phyloP scores from a whole-genome alignment of 2,329 filamentous ascomycete genomes.

The Rutstroemia sp. region DNA sequence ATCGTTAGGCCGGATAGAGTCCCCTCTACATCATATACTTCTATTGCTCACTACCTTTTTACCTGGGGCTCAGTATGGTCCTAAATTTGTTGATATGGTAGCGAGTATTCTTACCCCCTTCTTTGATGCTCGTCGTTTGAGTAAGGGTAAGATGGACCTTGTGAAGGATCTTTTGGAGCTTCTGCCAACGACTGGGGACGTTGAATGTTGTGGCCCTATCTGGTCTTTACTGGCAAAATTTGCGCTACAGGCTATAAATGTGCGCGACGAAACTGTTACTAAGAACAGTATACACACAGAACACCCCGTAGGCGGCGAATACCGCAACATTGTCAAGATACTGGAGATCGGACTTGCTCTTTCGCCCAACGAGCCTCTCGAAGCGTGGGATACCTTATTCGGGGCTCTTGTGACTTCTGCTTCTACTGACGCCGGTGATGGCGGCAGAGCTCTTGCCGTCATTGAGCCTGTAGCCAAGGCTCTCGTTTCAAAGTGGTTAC shows the following conservation, averaged over 20 bases:
- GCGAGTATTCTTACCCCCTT: constrained; percentile 50
- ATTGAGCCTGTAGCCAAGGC: constrained; percentile 63
- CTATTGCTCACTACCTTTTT: constrained; percentile 39
- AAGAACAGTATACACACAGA: constrained; percentile 32
- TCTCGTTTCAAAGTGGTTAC: constrained; percentile 35
- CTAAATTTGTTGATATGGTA: constrained; percentile 30
- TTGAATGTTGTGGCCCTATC: constrained; percentile 23
- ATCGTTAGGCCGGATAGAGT: constrained; percentile 42
- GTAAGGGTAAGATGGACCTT: constrained; percentile 31
- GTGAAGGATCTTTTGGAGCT: constrained; percentile 25
- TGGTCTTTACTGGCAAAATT: constrained; percentile 27
- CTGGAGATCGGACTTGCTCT: constrained; percentile 53
- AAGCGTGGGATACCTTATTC: constrained; percentile 46
- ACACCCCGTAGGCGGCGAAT: constrained; percentile 55
- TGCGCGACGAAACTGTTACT: constrained; percentile 13
- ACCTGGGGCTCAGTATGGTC: constrained; percentile 20
- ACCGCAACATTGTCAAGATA: constrained; percentile 61
- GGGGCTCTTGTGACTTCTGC: constrained; percentile 48
- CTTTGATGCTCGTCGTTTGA: constrained; percentile 35
- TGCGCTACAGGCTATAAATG: constrained; percentile 18
- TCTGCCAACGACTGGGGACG: constrained; percentile 19
- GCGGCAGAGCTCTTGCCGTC: constrained; percentile 56
- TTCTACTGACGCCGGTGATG: constrained; percentile 57
- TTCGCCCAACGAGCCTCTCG: constrained; percentile 19
- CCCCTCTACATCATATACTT: constrained; percentile 60